These are phyloP conservation scores for Mycena capillaripes DNA, from an alignment of 768 basidiomycete species.

Conservation along the genomic window DNA sequence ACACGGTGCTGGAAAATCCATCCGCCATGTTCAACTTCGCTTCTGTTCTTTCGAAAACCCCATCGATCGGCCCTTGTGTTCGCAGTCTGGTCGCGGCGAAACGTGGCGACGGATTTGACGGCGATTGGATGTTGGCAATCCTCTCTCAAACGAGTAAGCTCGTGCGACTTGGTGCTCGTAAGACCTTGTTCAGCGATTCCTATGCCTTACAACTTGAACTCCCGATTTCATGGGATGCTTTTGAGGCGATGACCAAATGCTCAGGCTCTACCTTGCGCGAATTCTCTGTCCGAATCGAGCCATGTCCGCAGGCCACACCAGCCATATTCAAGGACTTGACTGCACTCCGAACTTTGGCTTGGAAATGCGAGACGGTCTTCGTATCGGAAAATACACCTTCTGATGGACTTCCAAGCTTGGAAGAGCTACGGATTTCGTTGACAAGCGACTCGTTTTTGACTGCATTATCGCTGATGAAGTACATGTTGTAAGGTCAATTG, in stretches of 20 bases:
- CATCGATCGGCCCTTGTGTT: not conserved
- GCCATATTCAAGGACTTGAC: slow-evolving; percentile 2
- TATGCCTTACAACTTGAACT: not conserved
- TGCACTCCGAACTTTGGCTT: not conserved
- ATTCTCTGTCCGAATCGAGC: not conserved
- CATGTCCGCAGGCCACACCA: not conserved
- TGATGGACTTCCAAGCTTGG: not conserved
- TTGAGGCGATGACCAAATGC: not conserved
- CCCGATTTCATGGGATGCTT: slow-evolving; percentile 6
- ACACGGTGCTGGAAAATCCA: not conserved
- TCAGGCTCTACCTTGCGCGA: slow-evolving; percentile 6
- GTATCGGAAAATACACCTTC: not conserved
- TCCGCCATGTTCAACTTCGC: not conserved
- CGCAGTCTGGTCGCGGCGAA: too few relatives aligned
- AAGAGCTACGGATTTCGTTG: not conserved
- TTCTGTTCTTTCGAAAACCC: not conserved
- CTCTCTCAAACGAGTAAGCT: not conserved
- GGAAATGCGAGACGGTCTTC: not conserved
- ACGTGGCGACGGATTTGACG: not conserved
- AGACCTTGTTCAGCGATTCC: not conserved
- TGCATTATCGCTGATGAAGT: not conserved
- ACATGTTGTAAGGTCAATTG: not conserved
- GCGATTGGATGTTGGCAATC: not conserved
- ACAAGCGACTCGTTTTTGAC: not conserved
- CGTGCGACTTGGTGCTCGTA: not conserved